These are phyloP conservation scores for Rhizoctonia solani DNA, from an alignment of 1,284 basidiomycete species.

Conservation along the genomic window DNA sequence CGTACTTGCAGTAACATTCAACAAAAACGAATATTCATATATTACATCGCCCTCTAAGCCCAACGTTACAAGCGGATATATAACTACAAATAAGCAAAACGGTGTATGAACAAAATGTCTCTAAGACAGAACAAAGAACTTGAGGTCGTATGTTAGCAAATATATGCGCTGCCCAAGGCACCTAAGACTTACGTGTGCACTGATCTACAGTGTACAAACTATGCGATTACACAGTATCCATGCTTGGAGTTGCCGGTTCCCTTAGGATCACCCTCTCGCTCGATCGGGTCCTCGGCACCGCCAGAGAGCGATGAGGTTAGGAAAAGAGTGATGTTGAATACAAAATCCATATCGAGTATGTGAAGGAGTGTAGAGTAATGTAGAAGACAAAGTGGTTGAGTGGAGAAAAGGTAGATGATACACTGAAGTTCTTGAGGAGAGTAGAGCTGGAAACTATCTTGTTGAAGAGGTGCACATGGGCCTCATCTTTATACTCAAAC, in stretches of 20 bases:
- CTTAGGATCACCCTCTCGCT: neutral
- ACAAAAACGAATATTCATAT: no score
- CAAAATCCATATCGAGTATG: conserved; percentile 6
- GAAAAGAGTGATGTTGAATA: conserved; percentile 1
- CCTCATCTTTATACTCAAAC: neutral
- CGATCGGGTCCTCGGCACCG: conserved; percentile 7
- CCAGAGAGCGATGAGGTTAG: neutral
- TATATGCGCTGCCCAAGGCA: no score
- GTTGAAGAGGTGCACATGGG: neutral
- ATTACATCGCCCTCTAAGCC: no score
- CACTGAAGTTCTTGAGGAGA: conserved; percentile 1
- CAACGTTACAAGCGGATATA: neutral
- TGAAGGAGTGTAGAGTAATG: neutral
- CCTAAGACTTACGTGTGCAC: no score
- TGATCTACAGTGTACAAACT: neutral
- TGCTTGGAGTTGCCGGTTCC: neutral
- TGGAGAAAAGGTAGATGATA: neutral
- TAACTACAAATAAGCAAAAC: neutral
- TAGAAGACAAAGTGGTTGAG: neutral
- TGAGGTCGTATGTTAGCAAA: no score
- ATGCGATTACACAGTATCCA: conserved; percentile 15
- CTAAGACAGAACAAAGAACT: no score
- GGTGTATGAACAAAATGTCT: no score
- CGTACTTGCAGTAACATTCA: no score
- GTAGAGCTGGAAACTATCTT: conserved; percentile 12